These are phyloP conservation scores for Lobosporangium transversale DNA, from an alignment of 192 early-diverging fungal species.

Conservation along the genomic window DNA sequence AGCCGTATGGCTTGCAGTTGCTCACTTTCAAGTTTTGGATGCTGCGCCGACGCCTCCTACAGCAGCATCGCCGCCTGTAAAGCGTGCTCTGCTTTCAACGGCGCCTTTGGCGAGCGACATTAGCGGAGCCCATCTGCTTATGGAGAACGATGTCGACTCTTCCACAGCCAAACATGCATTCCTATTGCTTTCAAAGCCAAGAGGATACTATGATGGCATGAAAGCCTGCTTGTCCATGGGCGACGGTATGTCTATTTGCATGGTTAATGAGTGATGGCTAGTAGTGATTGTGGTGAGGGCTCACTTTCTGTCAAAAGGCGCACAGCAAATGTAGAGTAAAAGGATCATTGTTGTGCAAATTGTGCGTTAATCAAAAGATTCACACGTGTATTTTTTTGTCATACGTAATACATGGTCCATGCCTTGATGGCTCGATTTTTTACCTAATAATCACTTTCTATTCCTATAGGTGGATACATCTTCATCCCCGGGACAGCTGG, in stretches of 20 bases:
- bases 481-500: slow-evolving; percentile 36
- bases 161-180: slow-evolving; percentile 37
- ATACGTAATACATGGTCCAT: too few species aligned
- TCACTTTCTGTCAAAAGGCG: not conserved
- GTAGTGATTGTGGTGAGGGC: not conserved
- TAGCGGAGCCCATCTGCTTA: slow-evolving; percentile 38
- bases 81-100: slow-evolving; percentile 30
- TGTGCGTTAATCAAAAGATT: too few species aligned
- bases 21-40: too few species aligned
- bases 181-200: slow-evolving; percentile 26
- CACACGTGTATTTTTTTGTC: too few species aligned
- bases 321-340: too few species aligned
- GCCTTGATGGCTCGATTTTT: too few species aligned
- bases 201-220: slow-evolving; percentile 43
- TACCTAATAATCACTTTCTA: too few species aligned
- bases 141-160: slow-evolving; percentile 45
- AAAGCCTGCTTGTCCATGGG: slow-evolving; percentile 39
- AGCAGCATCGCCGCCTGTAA: slow-evolving; percentile 3
- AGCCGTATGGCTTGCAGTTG: too few species aligned
- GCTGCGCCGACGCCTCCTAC: too few species aligned
- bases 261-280: too few species aligned
- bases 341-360: too few species aligned
- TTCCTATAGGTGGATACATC: slow-evolving; percentile 28
- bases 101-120: slow-evolving; percentile 41
- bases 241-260: slow-evolving; percentile 46